A percentile compares a stretch with the other conserved stretches of the same genome.
Evolutionary conservation across 768 basidiomycete genomes (phyloP).

Genomic region (Amyloporia xantha): DNA sequence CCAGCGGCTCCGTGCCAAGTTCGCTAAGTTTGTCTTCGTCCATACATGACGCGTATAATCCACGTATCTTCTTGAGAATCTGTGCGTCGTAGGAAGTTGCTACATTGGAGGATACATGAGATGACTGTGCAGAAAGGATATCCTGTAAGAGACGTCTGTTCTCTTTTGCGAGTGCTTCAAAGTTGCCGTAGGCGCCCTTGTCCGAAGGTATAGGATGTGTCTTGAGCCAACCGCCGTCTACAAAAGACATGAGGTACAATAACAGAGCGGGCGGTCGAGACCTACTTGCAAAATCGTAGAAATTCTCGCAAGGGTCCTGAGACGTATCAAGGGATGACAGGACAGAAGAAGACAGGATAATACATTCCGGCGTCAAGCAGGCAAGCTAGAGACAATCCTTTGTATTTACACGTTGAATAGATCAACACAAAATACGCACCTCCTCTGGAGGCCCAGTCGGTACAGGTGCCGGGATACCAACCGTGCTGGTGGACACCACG

Average conservation of each 20-base stretch:
- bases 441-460: constrained; percentile 50
- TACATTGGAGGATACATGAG: constrained; percentile 10
- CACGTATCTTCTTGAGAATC: constrained; percentile 57
- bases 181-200: constrained; percentile 66
- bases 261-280: constrained; percentile 13
- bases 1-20: constrained; percentile 64
- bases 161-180: constrained; percentile 62
- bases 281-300: constrained; percentile 89
- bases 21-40: constrained; percentile 72
- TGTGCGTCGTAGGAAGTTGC: constrained; percentile 39
- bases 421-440: constrained; percentile 25
- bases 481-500: constrained; percentile 28
- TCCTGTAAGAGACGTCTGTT: constrained; percentile 75
- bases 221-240: constrained; percentile 86
- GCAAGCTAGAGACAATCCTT: constrained; percentile 36
- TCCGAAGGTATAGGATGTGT: constrained; percentile 83
- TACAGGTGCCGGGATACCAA: constrained; percentile 39
- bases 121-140: constrained; percentile 49
- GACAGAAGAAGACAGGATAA: constrained; percentile 76
- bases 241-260: not conserved
- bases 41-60: constrained; percentile 77
- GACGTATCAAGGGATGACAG: constrained; percentile 72
- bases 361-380: constrained; percentile 76
- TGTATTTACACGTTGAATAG: not conserved
- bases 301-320: constrained; percentile 92